Evolutionary conservation across 306 rosid species (phyloP).

Genomic region (Gynostemma pentaphyllum): DNA sequence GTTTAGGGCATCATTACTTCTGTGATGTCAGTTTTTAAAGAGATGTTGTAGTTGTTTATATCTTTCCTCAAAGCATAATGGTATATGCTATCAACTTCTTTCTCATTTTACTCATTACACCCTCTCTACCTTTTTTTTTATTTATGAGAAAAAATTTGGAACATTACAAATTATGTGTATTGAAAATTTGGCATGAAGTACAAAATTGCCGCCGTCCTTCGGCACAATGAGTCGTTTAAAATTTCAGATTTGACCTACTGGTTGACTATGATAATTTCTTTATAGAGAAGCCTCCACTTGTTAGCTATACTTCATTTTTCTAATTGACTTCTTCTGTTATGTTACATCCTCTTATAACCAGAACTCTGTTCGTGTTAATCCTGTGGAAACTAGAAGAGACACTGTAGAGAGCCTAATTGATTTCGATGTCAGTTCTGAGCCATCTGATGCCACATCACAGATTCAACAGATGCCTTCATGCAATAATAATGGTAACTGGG

Average conservation of each 20-base stretch:
- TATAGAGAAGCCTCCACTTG: not conserved
- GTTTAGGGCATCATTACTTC: not conserved
- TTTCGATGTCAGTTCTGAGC: slow-evolving; percentile 19
- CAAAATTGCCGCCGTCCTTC: not conserved
- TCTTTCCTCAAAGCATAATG: not conserved
- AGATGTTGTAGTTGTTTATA: not conserved
- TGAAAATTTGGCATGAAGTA: not conserved
- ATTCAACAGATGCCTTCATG: slow-evolving; percentile 22
- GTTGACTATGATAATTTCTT: not conserved
- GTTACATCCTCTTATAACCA: slow-evolving; percentile 15
- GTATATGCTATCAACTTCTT: not conserved
- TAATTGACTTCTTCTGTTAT: slow-evolving; percentile 12
- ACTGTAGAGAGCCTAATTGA: slow-evolving; percentile 30
- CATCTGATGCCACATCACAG: slow-evolving; percentile 20
- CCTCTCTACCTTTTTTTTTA: too few relatives aligned
- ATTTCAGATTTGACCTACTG: not conserved
- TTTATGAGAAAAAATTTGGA: not conserved
- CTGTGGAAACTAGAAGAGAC: slow-evolving; percentile 12
- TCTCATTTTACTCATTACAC: not conserved
- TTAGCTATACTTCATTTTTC: not conserved
- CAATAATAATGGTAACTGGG: slow-evolving; percentile 29
- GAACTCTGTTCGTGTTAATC: slow-evolving; percentile 18
- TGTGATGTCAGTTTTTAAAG: not conserved
- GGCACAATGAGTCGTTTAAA: not conserved
- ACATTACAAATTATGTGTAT: not conserved